Percentiles rank a stretch among this genome's conserved stretches.
Conservation (phyloP, 2,329 filamentous ascomycete species). For the Chaetomium sp. region DNA sequence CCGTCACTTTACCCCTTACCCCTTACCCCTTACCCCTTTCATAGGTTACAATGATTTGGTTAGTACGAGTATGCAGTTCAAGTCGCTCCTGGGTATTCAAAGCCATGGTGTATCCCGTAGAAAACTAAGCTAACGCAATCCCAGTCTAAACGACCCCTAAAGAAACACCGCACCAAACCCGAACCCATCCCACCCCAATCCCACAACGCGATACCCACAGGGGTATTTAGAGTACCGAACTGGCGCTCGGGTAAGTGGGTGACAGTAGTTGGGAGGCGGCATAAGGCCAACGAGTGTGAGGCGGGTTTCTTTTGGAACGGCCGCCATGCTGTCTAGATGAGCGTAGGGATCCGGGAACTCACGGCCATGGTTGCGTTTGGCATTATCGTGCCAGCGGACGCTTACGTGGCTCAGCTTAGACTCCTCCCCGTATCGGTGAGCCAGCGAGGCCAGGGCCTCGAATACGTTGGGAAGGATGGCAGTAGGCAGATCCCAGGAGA, state of each 20-base stretch:
- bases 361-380: constrained; percentile 45
- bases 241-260: constrained; percentile 42
- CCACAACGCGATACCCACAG: constrained; percentile 68
- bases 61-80: not conserved
- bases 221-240: constrained; percentile 56
- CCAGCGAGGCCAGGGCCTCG: constrained; percentile 73
- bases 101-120: not conserved
- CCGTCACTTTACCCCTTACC: too few species aligned
- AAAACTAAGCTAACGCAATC: too few species aligned
- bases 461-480: constrained; percentile 81
- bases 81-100: not conserved
- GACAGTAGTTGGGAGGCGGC: constrained; percentile 29
- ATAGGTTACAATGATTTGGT: not conserved
- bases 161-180: too few species aligned
- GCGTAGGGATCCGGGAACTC: constrained; percentile 25
- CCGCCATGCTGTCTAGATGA: not conserved
- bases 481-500: constrained; percentile 88
- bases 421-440: constrained; percentile 59
- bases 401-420: constrained; percentile 74
- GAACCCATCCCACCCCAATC: not conserved
- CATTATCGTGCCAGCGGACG: constrained; percentile 83
- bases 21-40: too few species aligned
- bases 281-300: not conserved
- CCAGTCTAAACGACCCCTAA: too few species aligned
- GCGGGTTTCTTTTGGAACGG: not conserved